These are phyloP conservation scores for Arthrobotrys conoides DNA, from an alignment of 2,329 filamentous ascomycete genomes.

Conservation along the genomic window DNA sequence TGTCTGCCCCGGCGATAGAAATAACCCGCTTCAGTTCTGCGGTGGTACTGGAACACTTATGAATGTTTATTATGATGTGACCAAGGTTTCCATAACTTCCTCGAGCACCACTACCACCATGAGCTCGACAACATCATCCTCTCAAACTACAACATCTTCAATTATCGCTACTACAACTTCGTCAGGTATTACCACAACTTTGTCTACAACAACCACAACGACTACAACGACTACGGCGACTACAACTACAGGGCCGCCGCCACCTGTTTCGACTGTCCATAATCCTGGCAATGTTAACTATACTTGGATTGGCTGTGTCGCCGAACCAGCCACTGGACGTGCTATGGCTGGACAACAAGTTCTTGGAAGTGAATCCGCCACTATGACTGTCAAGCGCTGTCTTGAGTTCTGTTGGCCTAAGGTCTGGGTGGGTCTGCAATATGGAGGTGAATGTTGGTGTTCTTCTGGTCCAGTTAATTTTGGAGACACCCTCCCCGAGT, in stretches of 20 bases:
- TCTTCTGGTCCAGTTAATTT: slow-evolving; percentile 26
- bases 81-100: slow-evolving; percentile 26
- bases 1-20: slow-evolving; percentile 66
- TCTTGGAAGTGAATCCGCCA: slow-evolving; percentile 33
- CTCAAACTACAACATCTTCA: slow-evolving; percentile 20
- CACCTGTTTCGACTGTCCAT: slow-evolving; percentile 63
- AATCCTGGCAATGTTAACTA: slow-evolving; percentile 64
- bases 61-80: slow-evolving; percentile 54
- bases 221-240: slow-evolving; percentile 23
- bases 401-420: slow-evolving; percentile 45
- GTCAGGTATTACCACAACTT: slow-evolving; percentile 14
- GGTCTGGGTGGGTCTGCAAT: slow-evolving; percentile 59
- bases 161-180: slow-evolving; percentile 28
- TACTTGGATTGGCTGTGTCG: slow-evolving; percentile 63
- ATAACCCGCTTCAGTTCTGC: slow-evolving; percentile 47
- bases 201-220: slow-evolving; percentile 14
- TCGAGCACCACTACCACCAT: slow-evolving; percentile 13
- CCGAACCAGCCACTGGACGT: slow-evolving; percentile 43
- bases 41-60: slow-evolving; percentile 46
- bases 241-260: slow-evolving; percentile 52
- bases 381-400: slow-evolving; percentile 60
- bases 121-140: slow-evolving; percentile 34
- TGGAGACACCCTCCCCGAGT: slow-evolving; percentile 25
- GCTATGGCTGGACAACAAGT: slow-evolving; percentile 44
- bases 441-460: slow-evolving; percentile 58